Conservation (phyloP, 306 rosid species). For the Cicer arietinum region DNA sequence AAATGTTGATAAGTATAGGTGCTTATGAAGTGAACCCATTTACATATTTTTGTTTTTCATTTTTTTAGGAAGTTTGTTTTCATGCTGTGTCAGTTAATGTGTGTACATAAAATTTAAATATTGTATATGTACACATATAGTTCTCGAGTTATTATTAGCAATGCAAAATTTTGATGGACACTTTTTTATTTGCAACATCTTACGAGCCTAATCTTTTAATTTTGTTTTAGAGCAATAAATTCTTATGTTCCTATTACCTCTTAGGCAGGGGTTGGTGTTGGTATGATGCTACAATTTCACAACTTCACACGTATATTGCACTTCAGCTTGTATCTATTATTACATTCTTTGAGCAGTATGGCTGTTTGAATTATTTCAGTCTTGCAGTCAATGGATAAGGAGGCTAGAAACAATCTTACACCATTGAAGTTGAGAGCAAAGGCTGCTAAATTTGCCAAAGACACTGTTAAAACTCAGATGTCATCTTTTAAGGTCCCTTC, state of each 20-base stretch:
- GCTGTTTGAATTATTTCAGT: slow-evolving; percentile 69
- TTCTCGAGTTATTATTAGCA: too few species aligned
- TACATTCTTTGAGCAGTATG: slow-evolving; percentile 35
- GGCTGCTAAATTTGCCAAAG: slow-evolving; percentile 96
- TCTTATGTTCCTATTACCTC: not conserved
- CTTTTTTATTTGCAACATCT: too few species aligned
- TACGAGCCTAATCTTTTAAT: too few species aligned
- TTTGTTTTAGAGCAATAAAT: not conserved
- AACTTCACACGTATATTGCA: slow-evolving; percentile 9
- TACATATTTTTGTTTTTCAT: not conserved
- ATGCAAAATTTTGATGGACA: too few species aligned
- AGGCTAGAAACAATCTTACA: slow-evolving; percentile 78
- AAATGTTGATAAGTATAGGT: slow-evolving; percentile 10
- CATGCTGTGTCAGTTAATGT: not conserved
- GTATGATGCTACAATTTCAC: slow-evolving; percentile 2
- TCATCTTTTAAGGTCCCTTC: slow-evolving; percentile 83
- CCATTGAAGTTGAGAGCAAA: slow-evolving; percentile 91
- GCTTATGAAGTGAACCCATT: slow-evolving; percentile 1
- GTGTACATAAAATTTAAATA: not conserved
- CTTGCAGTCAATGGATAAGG: slow-evolving; percentile 93
- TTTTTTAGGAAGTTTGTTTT: slow-evolving; percentile 1
- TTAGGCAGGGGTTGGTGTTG: slow-evolving; percentile 6
- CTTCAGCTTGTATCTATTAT: slow-evolving; percentile 19
- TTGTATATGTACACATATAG: too few species aligned
- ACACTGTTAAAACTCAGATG: slow-evolving; percentile 89